Evolutionary conservation across 23 red algal genomes (phyloP).

Genomic region (Gracilaria domingensis): DNA sequence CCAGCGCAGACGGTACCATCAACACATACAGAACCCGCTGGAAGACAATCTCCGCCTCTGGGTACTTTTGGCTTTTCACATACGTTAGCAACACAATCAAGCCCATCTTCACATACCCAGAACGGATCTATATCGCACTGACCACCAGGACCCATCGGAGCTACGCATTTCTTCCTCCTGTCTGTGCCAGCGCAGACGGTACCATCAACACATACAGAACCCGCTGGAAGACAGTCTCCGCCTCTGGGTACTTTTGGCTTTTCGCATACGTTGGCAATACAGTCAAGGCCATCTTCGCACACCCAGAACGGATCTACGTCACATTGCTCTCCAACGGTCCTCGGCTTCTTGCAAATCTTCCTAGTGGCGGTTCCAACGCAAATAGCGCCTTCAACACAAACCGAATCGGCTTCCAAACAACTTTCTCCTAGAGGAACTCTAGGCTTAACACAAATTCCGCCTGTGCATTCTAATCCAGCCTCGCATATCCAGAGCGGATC

Average conservation of each 20-base stretch:
- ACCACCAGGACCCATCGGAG: not conserved
- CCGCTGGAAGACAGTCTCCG: constrained; percentile 30
- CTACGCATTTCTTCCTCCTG: constrained; percentile 45
- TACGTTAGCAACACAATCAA: constrained; percentile 1
- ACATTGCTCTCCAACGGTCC: not conserved
- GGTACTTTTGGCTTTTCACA: constrained; percentile 4
- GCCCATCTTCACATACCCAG: constrained; percentile 12
- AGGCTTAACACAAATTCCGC: constrained; percentile 9
- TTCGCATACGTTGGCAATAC: not conserved
- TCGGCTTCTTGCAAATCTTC: constrained; percentile 56
- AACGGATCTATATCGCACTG: constrained; percentile 3
- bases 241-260: constrained; percentile 9
- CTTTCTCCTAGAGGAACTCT: not conserved
- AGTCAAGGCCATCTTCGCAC: constrained; percentile 34
- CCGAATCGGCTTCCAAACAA: not conserved
- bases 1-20: constrained; percentile 2
- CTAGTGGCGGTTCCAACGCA: constrained; percentile 6
- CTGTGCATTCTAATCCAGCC: constrained; percentile 25
- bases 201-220: constrained; percentile 15
- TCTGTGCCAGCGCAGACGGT: constrained; percentile 37
- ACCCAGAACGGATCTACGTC: constrained; percentile 38
- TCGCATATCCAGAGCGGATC: constrained; percentile 55
- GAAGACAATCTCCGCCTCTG: not conserved
- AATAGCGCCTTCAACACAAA: constrained; percentile 29
- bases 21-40: constrained; percentile 3